Evolutionary conservation across 768 basidiomycete species (phyloP).

Genomic region (Rhizopogon sp.): DNA sequence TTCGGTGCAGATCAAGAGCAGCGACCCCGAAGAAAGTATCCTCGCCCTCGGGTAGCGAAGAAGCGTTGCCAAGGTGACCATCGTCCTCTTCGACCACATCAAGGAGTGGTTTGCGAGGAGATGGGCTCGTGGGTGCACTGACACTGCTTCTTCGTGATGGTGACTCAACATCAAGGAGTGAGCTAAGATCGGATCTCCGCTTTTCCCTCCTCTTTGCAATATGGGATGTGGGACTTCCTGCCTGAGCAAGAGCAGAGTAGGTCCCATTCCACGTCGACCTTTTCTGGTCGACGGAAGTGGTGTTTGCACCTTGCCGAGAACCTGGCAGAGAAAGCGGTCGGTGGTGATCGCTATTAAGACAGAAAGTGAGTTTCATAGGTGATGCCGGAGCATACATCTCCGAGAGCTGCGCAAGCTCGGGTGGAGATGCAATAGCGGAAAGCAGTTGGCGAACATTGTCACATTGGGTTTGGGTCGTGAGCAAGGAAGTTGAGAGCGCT

Average conservation of each 20-base stretch:
- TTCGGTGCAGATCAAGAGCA: constrained; percentile 57
- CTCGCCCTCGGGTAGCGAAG: constrained; percentile 16
- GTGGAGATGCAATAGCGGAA: constrained; percentile 66
- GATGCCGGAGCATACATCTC: constrained; percentile 90
- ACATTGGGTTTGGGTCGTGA: constrained; percentile 74
- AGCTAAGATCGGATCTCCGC: constrained; percentile 49
- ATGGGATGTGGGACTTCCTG: constrained; percentile 40
- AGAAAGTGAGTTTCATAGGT: constrained; percentile 31
- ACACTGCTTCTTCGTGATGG: constrained; percentile 23
- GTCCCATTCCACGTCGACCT: constrained; percentile 76
- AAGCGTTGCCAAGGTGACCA: constrained; percentile 12
- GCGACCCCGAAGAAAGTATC: constrained; percentile 51
- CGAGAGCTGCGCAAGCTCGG: constrained; percentile 68
- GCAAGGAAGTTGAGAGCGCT: constrained; percentile 66
- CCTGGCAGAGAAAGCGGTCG: constrained; percentile 44
- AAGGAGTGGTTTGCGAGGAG: constrained; percentile 16
- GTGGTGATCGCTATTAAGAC: constrained; percentile 20
- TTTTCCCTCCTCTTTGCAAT: constrained; percentile 43
- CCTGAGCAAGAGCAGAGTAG: constrained; percentile 44
- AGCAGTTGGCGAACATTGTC: constrained; percentile 79
- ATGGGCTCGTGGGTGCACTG: constrained; percentile 38
- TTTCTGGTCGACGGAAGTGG: constrained; percentile 34
- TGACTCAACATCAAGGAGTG: constrained; percentile 33
- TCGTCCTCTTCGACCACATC: constrained; percentile 39
- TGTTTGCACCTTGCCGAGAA: constrained; percentile 13